Evolutionary conservation across 2,329 filamentous ascomycete genomes (phyloP).

Genomic region (Pezicula neosporulosa): DNA sequence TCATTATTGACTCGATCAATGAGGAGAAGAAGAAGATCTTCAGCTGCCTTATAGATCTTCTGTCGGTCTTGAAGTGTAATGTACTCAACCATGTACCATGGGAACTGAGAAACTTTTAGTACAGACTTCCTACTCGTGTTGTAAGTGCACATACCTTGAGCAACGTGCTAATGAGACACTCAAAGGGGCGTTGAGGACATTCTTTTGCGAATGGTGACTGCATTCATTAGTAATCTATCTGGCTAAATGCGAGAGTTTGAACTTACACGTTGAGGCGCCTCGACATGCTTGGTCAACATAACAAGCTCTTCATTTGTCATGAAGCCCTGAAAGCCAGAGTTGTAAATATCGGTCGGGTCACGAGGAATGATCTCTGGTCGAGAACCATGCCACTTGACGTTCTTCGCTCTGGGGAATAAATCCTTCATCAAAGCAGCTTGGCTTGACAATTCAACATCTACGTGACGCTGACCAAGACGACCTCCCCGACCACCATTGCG

Average conservation of each 20-base stretch:
- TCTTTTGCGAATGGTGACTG: slow-evolving; percentile 58
- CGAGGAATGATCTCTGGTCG: slow-evolving; percentile 38
- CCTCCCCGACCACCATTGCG: slow-evolving; percentile 33
- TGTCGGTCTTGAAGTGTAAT: slow-evolving; percentile 57
- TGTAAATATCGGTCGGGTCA: slow-evolving; percentile 31
- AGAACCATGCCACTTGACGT: slow-evolving; percentile 50
- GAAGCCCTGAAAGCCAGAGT: slow-evolving; percentile 57
- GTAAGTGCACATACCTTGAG: slow-evolving; percentile 22
- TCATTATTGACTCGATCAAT: slow-evolving; percentile 35
- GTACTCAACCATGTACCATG: slow-evolving; percentile 54
- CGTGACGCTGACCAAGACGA: slow-evolving; percentile 53
- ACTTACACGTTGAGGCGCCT: slow-evolving; percentile 59
- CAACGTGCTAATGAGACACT: slow-evolving; percentile 59
- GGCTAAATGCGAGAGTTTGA: slow-evolving; percentile 1
- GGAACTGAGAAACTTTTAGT: slow-evolving; percentile 40
- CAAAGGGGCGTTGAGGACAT: slow-evolving; percentile 62
- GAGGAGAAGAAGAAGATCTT: slow-evolving; percentile 46
- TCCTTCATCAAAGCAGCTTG: slow-evolving; percentile 56
- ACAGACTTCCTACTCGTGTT: slow-evolving; percentile 35
- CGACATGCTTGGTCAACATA: slow-evolving; percentile 61
- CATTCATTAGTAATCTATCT: not conserved
- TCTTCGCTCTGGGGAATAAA: slow-evolving; percentile 56
- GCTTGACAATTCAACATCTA: slow-evolving; percentile 54
- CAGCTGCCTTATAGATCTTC: slow-evolving; percentile 46
- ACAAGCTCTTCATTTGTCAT: slow-evolving; percentile 59